Evolutionary conservation across 768 basidiomycete genomes (phyloP), one percentile per base, ranked within the genome.

Genomic region (Tephrocybe sp.): DNA sequence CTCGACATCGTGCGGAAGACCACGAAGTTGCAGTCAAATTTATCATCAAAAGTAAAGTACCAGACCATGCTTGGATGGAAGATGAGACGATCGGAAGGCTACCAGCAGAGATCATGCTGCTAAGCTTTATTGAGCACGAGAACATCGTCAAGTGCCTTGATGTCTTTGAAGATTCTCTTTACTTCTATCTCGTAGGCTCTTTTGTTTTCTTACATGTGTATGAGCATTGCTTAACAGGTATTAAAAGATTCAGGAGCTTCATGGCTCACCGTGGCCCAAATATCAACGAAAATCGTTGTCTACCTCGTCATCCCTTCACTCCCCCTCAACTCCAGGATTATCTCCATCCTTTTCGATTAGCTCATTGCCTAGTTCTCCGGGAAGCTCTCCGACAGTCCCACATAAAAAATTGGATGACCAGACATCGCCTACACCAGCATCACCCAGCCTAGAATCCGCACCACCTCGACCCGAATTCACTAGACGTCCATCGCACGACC

Each of bases 11-110:
- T 12, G 59, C 56, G 26, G 75, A 79, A 40, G 75, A 75, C 0
- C 66, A 72, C 51, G 89, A 93, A 64, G 93, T 94, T 47, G 94
- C 94, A 0, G 89, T 97, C 68, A 98, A 98, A 70, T 97, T 98
- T 66, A 93, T 98, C 62, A 82, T 89, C 72, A 94, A 92, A 67
- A 78, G 85, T 75, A 77, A 80, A 61, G 74, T 85, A 22, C 78
- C 78, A 14, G 73, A 76, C 26, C 66, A 75, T 53, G 78, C 78
- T 31, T 82, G 83, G 84, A 81, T 80, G 69, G 68, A 83, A 45
- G 83, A 90, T 63, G 75, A 82, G 44, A 64, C 68, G 17, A 66
- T 79, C 45, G 83, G 87, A 20, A 76, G 73, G 49, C 68, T 96
- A 22, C 95, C 95, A 5, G 81, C 84, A 30, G 95, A 98, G 69